These are phyloP conservation scores for Linum usitatissimum DNA, from an alignment of 345 rosid species.

Conservation along the genomic window DNA sequence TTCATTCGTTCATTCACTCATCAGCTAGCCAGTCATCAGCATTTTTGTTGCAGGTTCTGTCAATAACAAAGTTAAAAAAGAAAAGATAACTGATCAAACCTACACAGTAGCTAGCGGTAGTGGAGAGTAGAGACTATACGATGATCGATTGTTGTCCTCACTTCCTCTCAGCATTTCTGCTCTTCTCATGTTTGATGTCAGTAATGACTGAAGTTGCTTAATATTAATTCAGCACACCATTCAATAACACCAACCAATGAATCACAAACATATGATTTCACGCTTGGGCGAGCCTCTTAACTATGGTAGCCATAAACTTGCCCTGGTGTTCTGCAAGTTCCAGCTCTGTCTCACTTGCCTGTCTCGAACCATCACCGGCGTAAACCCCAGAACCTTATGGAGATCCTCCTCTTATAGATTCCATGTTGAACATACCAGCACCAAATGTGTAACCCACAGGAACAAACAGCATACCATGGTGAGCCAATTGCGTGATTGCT, in stretches of 20 bases:
- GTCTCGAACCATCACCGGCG: conserved; percentile 70
- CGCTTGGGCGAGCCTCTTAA: conserved; percentile 45
- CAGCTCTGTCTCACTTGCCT: conserved; percentile 55
- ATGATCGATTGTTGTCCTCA: too few relatives aligned
- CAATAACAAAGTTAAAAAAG: too few relatives aligned
- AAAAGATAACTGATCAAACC: too few relatives aligned
- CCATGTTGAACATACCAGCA: conserved; percentile 75
- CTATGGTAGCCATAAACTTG: conserved; percentile 55
- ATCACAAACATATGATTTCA: background rate
- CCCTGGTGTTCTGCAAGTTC: conserved; percentile 77
- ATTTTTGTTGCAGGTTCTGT: too few relatives aligned
- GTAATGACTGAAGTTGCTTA: too few relatives aligned
- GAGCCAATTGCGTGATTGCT: conserved; percentile 64
- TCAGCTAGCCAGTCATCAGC: too few relatives aligned
- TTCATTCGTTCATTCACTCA: too few relatives aligned
- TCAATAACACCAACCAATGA: background rate
- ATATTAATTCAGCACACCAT: background rate
- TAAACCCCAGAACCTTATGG: conserved; percentile 65
- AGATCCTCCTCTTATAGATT: conserved; percentile 60
- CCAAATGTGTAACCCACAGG: conserved; percentile 81
- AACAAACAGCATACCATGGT: conserved; percentile 80
- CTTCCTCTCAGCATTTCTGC: too few relatives aligned
- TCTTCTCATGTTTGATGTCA: too few relatives aligned
- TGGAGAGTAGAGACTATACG: too few relatives aligned
- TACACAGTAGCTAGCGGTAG: too few relatives aligned